Base-by-base conservation (phyloP, 2,329 filamentous ascomycete species). In the Nemania diffusa region DNA sequence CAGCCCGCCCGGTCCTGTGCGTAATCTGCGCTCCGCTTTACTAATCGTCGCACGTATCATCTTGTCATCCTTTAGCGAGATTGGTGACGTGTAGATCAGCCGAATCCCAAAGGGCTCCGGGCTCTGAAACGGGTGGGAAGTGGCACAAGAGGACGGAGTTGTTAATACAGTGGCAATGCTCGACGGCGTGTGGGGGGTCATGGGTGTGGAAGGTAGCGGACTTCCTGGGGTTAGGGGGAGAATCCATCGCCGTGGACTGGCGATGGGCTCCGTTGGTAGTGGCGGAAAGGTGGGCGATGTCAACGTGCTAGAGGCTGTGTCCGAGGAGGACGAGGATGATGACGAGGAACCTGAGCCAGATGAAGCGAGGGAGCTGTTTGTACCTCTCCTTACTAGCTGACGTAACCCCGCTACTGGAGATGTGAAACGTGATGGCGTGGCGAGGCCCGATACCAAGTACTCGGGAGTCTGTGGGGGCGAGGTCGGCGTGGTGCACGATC, bases 11-110 rank as follows among this genome's bases (percentile, higher is more conserved):
- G 24, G 6, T 26, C 70, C 72, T 40, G 67, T 77, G 42, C 76
- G 77, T 74, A 83, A 84, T 70, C 83, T 87, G 62, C 80, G 83
- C 68, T 84, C 83, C 4, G 87, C 85, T 72, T 85, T 88, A 40
- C 80, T 78, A 24, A 90, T 79, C 1, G 83, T 82, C 11, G 81
- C 77, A 17, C 79, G 81, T 40, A 90, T 78, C 1, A 80, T 77
- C 73, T 81, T 84, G 66, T 85, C 84, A 1, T 84, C 83, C 55
- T 81, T 82, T 1, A 79, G 73, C 4, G 82, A 80, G 32, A 89
- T 74, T 0, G 81, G 74, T 32, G 81, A 78, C 27, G 84, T 79
- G 72, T 87, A 79, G 34, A 88, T 78, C 27, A 90, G 79, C 17
- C 82, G 82, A 70, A 88, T 79, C 32, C 84, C 84, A 61, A 84